Percentiles rank a stretch among this genome's conserved stretches.
Conservation (phyloP, 208 protist species). For the Borovskyia barvae region DNA sequence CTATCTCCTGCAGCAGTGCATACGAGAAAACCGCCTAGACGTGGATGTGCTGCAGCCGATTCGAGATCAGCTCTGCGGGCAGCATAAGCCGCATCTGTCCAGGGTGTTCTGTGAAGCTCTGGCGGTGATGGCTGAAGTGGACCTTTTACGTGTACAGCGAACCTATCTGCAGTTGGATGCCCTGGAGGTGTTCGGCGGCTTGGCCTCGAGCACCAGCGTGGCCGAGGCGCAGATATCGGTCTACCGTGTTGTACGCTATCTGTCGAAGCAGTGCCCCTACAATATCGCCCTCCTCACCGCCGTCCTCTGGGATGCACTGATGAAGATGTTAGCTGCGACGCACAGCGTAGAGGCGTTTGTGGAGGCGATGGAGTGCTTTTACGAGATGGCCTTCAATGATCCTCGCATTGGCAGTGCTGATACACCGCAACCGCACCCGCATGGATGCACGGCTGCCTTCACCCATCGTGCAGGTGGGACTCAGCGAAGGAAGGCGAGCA, state of each 20-base stretch:
- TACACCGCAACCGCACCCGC: constrained; percentile 6
- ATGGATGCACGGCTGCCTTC: no score
- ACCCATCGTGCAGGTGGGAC: neutral
- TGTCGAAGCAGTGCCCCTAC: constrained; percentile 35
- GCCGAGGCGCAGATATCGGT: constrained; percentile 58
- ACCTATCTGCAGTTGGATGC: constrained; percentile 64
- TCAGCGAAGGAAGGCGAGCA: neutral
- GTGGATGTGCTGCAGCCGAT: constrained; percentile 47
- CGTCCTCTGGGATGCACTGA: constrained; percentile 35
- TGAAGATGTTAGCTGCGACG: constrained; percentile 31
- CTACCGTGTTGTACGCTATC: constrained; percentile 35
- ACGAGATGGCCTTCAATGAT: constrained; percentile 67
- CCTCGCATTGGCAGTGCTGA: constrained; percentile 20
- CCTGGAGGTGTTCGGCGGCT: constrained; percentile 56
- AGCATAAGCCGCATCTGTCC: constrained; percentile 27
- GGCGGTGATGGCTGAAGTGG: constrained; percentile 22
- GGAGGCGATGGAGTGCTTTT: constrained; percentile 63
- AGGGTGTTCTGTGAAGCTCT: constrained; percentile 63
- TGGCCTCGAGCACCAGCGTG: constrained; percentile 32
- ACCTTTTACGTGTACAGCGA: constrained; percentile 22
- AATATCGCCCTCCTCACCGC: constrained; percentile 51
- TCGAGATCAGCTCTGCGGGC: constrained; percentile 54
- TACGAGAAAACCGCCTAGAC: constrained; percentile 33
- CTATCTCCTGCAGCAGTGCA: constrained; percentile 26
- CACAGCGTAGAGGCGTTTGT: constrained; percentile 47